Evolutionary conservation across 148 eudicot genomes (phyloP).

Genomic region (Camellia lanceoleosa): DNA sequence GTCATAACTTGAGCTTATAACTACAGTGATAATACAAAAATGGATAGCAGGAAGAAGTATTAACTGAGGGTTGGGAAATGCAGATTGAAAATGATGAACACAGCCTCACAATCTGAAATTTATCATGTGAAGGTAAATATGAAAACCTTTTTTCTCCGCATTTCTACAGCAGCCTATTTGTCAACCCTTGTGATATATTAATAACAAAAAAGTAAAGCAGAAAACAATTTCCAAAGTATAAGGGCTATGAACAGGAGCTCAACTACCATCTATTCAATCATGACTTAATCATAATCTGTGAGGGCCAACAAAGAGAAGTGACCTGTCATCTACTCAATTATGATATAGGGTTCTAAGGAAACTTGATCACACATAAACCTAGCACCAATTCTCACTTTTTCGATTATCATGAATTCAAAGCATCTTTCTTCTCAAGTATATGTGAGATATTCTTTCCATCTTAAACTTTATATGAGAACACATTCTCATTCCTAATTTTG

Average conservation of each 20-base stretch:
- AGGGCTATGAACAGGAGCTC: neutral
- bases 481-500: neutral
- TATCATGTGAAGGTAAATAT: no score
- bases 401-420: neutral
- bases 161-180: no score
- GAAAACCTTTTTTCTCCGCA: no score
- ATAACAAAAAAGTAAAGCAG: neutral
- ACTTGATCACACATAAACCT: neutral
- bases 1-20: no score
- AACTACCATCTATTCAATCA: neutral
- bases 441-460: no score
- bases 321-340: neutral
- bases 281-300: neutral
- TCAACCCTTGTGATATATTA: neutral
- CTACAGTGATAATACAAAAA: no score
- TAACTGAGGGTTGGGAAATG: no score
- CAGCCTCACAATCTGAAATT: no score
- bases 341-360: neutral
- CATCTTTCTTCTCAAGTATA: neutral
- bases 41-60: no score
- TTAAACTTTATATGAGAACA: neutral
- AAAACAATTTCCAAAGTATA: neutral
- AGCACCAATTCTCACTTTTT: no score
- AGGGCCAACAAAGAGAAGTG: neutral
- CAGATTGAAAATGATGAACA: no score